phyloP scores from a whole-genome alignment of 352 stramenopile genomes.

The Salisapilia sapeloensis region DNA sequence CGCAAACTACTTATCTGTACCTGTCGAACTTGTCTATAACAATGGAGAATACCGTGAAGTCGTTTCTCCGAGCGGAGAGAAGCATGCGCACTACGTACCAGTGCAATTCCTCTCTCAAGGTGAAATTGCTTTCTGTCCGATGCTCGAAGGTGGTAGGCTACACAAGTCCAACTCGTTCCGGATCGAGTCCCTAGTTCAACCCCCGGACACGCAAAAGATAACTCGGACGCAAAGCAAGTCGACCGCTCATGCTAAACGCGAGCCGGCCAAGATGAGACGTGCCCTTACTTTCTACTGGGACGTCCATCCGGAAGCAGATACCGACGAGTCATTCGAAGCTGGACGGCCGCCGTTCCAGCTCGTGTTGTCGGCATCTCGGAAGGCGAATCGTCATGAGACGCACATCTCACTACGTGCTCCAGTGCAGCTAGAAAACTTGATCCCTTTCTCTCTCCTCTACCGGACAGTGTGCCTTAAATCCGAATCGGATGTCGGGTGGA shows the following conservation, averaged over 20 bases:
- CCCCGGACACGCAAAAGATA: conserved; percentile 4
- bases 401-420: conserved; percentile 46
- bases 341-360: conserved; percentile 55
- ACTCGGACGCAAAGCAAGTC: conserved; percentile 9
- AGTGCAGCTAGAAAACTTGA: conserved; percentile 57
- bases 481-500: conserved; percentile 35
- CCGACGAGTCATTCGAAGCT: conserved; percentile 12
- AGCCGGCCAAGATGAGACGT: conserved; percentile 36
- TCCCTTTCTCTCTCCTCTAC: conserved; percentile 54
- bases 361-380: conserved; percentile 45
- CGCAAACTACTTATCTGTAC: conserved; percentile 48
- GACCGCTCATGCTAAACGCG: conserved; percentile 19
- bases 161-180: conserved; percentile 34
- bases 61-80: conserved; percentile 20
- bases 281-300: conserved; percentile 1
- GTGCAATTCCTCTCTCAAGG: conserved; percentile 64
- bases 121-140: conserved; percentile 51
- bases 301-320: conserved; percentile 1
- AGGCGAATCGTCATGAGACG: conserved; percentile 63
- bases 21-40: conserved; percentile 68
- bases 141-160: conserved; percentile 35
- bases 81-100: conserved; percentile 44
- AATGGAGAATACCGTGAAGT: conserved; percentile 23
- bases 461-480: conserved; percentile 69
- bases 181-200: conserved; percentile 32